Evolutionary conservation across 805 yeast genomes (phyloP), one percentile per base, ranked within the genome.

Genomic region (Wickerhamomyces silvicola): DNA sequence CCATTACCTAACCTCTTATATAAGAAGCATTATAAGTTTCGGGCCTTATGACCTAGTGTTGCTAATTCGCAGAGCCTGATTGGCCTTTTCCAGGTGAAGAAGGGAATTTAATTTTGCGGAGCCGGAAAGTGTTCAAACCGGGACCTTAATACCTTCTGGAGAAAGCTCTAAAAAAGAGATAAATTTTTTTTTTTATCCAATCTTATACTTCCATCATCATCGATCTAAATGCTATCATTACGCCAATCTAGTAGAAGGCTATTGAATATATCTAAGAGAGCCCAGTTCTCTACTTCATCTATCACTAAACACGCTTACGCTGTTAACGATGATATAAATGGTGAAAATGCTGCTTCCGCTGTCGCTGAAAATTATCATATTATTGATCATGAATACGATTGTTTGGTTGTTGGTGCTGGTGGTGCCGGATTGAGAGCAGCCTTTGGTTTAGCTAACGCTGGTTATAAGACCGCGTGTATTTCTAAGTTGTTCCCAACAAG

Each of bases 391-490:
- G 97, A 92, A 62, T 90, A 92, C 64, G 98, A 90, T 68, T 87
- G 96, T 71, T 78, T 90, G 30, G 97, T 90, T 38, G 87, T 90
- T 34, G 98, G 98, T 55, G 98, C 98, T 36, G 98, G 98, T 55
- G 98, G 98, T 60, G 98, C 98, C 30, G 98, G 98, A 57, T 70
- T 90, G 40, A 80, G 98, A 67, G 98, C 98, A 25, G 97, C 98
- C 23, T 92, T 90, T 50, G 98, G 98, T 44, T 72, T 90, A 37
- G 95, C 97, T 37, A 88, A 86, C 57, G 95, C 94, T 34, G 98
- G 98, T 27, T 90, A 72, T 70, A 90, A 92, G 63, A 90, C 96
- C 28, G 98, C 98, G 22, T 92, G 98, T 76, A 77, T 90, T 50
- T 81, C 97, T 46, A 90, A 90, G 66, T 75, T 90, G 53, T 90